These are phyloP conservation scores for Barbarea vulgaris DNA, from an alignment of 345 rosid species.

Conservation along the genomic window DNA sequence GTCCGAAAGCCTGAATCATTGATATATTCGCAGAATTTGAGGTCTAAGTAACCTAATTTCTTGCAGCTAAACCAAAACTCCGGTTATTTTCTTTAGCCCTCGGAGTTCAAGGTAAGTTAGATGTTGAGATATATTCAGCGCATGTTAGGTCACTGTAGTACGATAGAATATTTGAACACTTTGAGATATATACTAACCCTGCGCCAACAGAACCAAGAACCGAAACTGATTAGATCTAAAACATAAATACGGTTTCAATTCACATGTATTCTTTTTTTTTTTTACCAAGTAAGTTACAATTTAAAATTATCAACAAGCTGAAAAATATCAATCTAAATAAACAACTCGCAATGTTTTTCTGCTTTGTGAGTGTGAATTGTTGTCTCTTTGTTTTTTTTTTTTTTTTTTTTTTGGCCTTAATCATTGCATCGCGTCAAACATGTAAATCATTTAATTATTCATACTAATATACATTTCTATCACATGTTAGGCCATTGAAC, in stretches of 20 bases:
- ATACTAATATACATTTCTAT: too few relatives aligned
- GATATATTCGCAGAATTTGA: constrained; percentile 69
- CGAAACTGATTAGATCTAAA: not conserved
- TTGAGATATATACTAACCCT: constrained; percentile 77
- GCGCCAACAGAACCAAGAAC: constrained; percentile 25
- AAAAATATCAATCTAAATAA: too few relatives aligned
- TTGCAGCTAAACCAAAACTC: constrained; percentile 71
- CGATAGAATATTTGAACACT: constrained; percentile 75
- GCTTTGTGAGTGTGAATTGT: too few relatives aligned
- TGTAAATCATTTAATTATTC: too few relatives aligned
- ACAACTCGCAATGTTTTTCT: too few relatives aligned
- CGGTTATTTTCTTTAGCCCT: constrained; percentile 57
- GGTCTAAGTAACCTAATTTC: constrained; percentile 67
- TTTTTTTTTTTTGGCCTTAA: too few relatives aligned
- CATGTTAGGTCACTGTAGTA: constrained; percentile 70
- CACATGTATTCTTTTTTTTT: constrained; percentile 1
- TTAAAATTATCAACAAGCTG: too few relatives aligned
- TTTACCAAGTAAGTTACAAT: too few relatives aligned
- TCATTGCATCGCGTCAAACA: too few relatives aligned
- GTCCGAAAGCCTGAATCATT: constrained; percentile 82
- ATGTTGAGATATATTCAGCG: constrained; percentile 50
- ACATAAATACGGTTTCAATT: not conserved
- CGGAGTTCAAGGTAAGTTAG: constrained; percentile 75
- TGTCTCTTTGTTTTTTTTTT: too few relatives aligned
- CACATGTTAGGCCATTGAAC: too few relatives aligned